A percentile compares a stretch with the other conserved stretches of the same genome.
Conservation (phyloP, 495 filamentous ascomycete genomes). For the Aspergillus kassunensis region DNA sequence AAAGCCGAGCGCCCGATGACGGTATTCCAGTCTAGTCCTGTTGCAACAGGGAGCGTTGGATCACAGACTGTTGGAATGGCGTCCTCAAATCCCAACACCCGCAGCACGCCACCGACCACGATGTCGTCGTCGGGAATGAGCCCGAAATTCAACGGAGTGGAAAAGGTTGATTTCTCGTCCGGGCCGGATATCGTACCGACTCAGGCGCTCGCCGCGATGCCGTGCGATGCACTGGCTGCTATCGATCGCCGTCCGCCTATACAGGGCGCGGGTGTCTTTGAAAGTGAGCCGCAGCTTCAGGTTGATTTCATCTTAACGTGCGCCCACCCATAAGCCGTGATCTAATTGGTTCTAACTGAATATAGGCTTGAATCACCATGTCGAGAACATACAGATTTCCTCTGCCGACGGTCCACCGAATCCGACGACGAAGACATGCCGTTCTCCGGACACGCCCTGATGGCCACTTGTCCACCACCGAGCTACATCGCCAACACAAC, state of each 20-base stretch:
- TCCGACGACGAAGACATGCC: conserved; percentile 48
- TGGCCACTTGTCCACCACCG: conserved; percentile 79
- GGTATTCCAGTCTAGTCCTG: conserved; percentile 29
- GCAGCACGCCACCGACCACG: conserved; percentile 39
- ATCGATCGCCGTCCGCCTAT: conserved; percentile 34
- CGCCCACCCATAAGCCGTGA: conserved; percentile 35
- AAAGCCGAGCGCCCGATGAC: conserved; percentile 29
- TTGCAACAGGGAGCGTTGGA: conserved; percentile 32
- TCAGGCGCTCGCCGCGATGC: conserved; percentile 27
- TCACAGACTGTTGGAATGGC: conserved; percentile 29
- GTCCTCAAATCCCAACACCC: conserved; percentile 21
- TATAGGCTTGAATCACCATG: conserved; percentile 81
- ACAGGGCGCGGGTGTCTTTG: conserved; percentile 58
- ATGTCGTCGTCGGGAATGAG: conserved; percentile 34
- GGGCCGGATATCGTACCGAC: conserved; percentile 28
- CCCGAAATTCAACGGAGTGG: conserved; percentile 29
- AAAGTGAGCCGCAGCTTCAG: conserved; percentile 70
- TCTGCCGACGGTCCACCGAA: conserved; percentile 46
- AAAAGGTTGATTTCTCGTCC: conserved; percentile 35
- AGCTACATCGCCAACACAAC: conserved; percentile 45
- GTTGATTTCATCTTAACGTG: conserved; percentile 97
- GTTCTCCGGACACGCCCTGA: conserved; percentile 78
- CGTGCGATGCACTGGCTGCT: conserved; percentile 28
- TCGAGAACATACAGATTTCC: conserved; percentile 85
- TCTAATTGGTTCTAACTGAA: conserved; percentile 11